These are phyloP conservation scores for Neckera pumila DNA, from an alignment of 225 moss, liverwort and hornwort genomes.

Conservation along the genomic window DNA sequence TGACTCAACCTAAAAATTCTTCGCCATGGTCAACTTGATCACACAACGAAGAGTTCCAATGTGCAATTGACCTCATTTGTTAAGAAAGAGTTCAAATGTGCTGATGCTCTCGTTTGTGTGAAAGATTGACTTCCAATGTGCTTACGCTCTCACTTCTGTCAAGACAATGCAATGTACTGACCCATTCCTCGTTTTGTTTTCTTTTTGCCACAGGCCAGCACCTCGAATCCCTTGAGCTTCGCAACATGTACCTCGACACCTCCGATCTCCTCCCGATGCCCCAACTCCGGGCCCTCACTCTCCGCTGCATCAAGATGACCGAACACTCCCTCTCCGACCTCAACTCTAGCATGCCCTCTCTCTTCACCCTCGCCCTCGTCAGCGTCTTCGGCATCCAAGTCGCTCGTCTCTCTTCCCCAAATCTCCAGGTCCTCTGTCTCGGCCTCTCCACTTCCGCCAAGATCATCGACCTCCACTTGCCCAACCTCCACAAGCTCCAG, in stretches of 20 bases:
- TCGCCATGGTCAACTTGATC: neutral
- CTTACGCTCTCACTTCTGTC: neutral
- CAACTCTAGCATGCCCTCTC: slow-evolving; percentile 38
- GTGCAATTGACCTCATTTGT: neutral
- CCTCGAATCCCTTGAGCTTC: slow-evolving; percentile 58
- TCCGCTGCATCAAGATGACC: slow-evolving; percentile 79
- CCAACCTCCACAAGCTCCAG: slow-evolving; percentile 45
- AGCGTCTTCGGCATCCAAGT: slow-evolving; percentile 73
- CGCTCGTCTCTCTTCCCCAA: slow-evolving; percentile 20
- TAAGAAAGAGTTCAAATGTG: neutral
- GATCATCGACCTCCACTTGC: slow-evolving; percentile 40
- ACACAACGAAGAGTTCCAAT: neutral
- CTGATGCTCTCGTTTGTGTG: neutral
- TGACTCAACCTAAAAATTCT: neutral
- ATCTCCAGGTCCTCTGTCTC: slow-evolving; percentile 46
- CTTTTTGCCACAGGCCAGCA: slow-evolving; percentile 25
- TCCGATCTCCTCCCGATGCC: neutral
- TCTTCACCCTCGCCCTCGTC: slow-evolving; percentile 53
- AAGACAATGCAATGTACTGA: neutral
- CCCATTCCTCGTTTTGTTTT: neutral
- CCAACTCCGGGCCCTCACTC: slow-evolving; percentile 30
- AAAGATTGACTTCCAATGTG: neutral
- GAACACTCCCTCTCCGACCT: slow-evolving; percentile 44
- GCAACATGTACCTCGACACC: slow-evolving; percentile 77
- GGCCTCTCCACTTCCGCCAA: slow-evolving; percentile 62